Evolutionary conservation across 495 filamentous ascomycete species (phyloP).

Genomic region (Echria macrotheca): DNA sequence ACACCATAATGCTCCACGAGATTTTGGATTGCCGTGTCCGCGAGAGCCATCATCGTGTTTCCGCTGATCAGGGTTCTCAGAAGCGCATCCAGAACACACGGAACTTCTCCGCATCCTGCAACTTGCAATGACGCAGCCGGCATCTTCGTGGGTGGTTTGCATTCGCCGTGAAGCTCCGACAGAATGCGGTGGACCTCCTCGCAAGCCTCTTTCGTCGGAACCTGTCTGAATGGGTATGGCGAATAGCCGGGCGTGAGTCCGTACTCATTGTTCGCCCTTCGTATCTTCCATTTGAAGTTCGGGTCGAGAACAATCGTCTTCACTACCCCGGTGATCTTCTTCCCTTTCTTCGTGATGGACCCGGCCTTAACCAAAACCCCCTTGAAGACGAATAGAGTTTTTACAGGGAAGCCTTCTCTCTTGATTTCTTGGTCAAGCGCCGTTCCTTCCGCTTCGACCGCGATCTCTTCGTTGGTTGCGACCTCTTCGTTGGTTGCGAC

Average conservation of each 20-base stretch:
- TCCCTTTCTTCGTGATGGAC: background rate
- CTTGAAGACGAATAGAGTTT: conserved; percentile 10
- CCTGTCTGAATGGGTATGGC: conserved; percentile 65
- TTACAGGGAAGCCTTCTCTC: background rate
- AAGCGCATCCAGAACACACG: conserved; percentile 83
- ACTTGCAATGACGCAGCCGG: conserved; percentile 72
- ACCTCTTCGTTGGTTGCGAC: no score
- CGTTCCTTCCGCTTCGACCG: background rate
- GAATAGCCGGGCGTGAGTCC: conserved; percentile 43
- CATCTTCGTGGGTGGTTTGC: conserved; percentile 59
- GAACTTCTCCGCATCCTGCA: conserved; percentile 90
- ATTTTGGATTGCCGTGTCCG: conserved; percentile 64
- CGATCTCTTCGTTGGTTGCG: no score
- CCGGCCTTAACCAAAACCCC: conserved; percentile 10
- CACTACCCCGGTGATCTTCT: conserved; percentile 13
- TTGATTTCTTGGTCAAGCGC: background rate
- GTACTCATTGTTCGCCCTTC: conserved; percentile 38
- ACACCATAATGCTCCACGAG: conserved; percentile 64
- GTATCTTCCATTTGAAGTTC: conserved; percentile 21
- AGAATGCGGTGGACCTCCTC: conserved; percentile 69
- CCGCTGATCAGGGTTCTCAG: conserved; percentile 77
- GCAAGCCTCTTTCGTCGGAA: conserved; percentile 68
- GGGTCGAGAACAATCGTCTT: conserved; percentile 18
- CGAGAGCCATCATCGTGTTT: conserved; percentile 61
- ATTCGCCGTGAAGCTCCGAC: conserved; percentile 58